These are phyloP conservation scores for Vaccinium vitisidaea DNA, from an alignment of 148 eudicot species.

Conservation along the genomic window DNA sequence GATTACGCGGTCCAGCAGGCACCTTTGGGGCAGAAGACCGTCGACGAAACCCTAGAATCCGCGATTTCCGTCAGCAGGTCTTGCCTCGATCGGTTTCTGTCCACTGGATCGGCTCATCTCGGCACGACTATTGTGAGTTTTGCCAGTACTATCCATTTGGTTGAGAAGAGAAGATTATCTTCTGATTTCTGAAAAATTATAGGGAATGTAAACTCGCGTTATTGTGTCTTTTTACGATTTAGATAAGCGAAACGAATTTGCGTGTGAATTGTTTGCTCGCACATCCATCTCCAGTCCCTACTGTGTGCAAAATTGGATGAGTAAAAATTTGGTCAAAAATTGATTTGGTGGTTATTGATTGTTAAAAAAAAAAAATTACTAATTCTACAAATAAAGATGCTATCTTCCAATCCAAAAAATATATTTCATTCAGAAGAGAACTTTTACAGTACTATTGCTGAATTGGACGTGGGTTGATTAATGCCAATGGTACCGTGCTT, in stretches of 20 bases:
- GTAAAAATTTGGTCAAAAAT: not conserved
- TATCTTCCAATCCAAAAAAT: not conserved
- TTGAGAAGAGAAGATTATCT: no score
- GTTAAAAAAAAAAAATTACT: not conserved
- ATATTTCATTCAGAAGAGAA: not conserved
- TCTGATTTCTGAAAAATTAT: no score
- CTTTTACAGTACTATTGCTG: not conserved
- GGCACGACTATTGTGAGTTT: no score
- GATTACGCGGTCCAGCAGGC: slow-evolving; percentile 60
- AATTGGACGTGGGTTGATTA: no score
- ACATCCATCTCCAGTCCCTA: not conserved
- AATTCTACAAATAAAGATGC: not conserved
- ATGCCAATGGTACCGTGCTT: no score
- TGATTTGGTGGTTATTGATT: not conserved
- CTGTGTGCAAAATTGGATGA: not conserved
- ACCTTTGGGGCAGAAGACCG: slow-evolving; percentile 36
- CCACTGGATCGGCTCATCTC: slow-evolving; percentile 65
- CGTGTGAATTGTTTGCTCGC: not conserved
- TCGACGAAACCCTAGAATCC: slow-evolving; percentile 35
- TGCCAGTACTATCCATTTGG: no score
- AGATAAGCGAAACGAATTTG: not conserved
- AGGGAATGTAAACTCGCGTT: no score
- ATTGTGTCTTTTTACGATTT: slow-evolving; percentile 8
- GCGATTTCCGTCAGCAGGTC: slow-evolving; percentile 42
- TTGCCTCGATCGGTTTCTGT: slow-evolving; percentile 58